A percentile compares a stretch with the other conserved stretches of the same genome.
These are phyloP conservation scores for Aphanomyces euteiches DNA, from an alignment of 352 stramenopile genomes.

Conservation along the genomic window DNA sequence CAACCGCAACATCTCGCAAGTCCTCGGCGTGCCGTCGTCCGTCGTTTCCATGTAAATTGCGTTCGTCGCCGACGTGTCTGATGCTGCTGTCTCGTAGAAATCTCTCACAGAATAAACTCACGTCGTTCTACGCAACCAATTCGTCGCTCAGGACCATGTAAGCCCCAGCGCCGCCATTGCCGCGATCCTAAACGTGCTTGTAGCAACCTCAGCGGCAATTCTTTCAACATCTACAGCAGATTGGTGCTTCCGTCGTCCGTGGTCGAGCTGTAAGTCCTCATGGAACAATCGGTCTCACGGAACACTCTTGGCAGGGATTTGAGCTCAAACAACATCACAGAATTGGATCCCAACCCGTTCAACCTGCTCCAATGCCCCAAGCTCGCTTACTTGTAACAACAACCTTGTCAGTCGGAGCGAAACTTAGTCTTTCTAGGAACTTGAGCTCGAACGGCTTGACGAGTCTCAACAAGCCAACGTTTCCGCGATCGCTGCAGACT, in stretches of 20 bases:
- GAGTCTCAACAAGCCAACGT: background rate
- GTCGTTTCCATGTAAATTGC: background rate
- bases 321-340: background rate
- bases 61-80: background rate
- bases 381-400: background rate
- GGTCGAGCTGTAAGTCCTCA: background rate
- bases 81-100: background rate
- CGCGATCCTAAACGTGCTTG: background rate
- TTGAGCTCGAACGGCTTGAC: background rate
- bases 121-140: background rate
- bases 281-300: background rate
- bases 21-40: background rate
- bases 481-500: background rate
- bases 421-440: background rate
- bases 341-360: background rate
- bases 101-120: background rate
- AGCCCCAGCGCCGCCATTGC: background rate
- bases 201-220: background rate
- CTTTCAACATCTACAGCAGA: background rate
- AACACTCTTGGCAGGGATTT: background rate
- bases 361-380: background rate
- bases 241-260: background rate
- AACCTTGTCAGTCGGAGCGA: no score
- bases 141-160: slow-evolving; percentile 10
- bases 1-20: slow-evolving; percentile 4